A percentile compares a stretch with the other conserved stretches of the same genome.
Evolutionary conservation across 352 stramenopile species (phyloP).

Genomic region (Globisporangium polare): DNA sequence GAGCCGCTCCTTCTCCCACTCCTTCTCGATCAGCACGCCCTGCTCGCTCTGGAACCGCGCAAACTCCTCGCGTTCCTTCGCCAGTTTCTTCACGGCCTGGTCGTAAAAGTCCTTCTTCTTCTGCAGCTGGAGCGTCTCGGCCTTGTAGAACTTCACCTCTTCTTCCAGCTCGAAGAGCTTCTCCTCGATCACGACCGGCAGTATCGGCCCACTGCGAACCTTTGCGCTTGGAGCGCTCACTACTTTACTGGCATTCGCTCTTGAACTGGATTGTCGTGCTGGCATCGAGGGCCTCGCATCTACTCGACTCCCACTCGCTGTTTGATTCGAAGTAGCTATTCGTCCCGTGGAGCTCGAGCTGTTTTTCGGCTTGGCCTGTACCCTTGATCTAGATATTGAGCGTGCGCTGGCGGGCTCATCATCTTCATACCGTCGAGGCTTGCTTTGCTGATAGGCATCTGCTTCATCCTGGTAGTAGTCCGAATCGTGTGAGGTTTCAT

Average conservation of each 20-base stretch:
- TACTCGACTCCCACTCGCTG: neutral
- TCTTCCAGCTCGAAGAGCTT: constrained; percentile 77
- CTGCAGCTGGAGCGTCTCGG: constrained; percentile 74
- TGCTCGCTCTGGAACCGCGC: constrained; percentile 49
- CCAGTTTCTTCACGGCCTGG: constrained; percentile 55
- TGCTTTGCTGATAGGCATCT: neutral
- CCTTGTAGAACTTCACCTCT: constrained; percentile 85
- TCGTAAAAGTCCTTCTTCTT: constrained; percentile 67
- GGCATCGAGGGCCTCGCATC: neutral
- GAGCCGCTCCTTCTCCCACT: constrained; percentile 58
- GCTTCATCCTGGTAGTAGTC: constrained; percentile 2
- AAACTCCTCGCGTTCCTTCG: constrained; percentile 47
- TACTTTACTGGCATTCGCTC: constrained; percentile 1
- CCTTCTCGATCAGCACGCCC: constrained; percentile 46
- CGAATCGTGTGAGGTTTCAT: constrained; percentile 8
- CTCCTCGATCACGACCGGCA: constrained; percentile 76
- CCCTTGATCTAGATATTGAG: neutral
- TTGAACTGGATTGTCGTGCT: neutral
- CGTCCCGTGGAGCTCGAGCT: neutral
- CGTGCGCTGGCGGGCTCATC: neutral
- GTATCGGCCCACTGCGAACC: constrained; percentile 14
- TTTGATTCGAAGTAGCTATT: neutral
- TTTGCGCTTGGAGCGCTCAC: neutral
- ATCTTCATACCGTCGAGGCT: neutral
- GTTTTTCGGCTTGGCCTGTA: neutral